These are phyloP conservation scores for Dictyostelium intermedium DNA, from an alignment of 78 protist species.

Conservation along the genomic window DNA sequence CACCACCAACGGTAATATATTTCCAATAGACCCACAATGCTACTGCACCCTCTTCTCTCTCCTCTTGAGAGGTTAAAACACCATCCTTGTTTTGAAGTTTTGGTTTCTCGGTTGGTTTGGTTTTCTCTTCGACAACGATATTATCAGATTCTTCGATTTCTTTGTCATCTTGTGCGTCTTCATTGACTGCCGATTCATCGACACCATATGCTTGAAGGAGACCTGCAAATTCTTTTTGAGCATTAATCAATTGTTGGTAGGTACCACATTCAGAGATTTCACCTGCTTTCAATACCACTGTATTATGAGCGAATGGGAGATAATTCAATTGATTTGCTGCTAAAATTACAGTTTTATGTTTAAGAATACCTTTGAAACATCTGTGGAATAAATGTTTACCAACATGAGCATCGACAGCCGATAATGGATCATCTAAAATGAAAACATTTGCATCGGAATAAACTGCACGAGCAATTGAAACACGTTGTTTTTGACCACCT, in stretches of 20 bases:
- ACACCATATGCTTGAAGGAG: conserved; percentile 46
- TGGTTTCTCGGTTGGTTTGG: conserved; percentile 52
- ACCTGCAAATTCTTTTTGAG: conserved; percentile 6
- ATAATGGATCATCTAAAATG: conserved; percentile 94
- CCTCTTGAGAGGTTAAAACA: conserved; percentile 50
- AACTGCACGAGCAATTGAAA: conserved; percentile 94
- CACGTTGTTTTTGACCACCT: conserved; percentile 98
- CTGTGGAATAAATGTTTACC: conserved; percentile 85
- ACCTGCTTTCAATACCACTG: conserved; percentile 83
- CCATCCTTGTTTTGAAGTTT: conserved; percentile 29
- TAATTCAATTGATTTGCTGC: conserved; percentile 87
- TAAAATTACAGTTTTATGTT: conserved; percentile 84
- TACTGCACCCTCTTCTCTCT: conserved; percentile 78
- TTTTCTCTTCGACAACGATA: conserved; percentile 21
- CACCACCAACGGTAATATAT: conserved; percentile 61
- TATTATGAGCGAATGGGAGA: conserved; percentile 36
- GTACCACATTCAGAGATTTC: conserved; percentile 78
- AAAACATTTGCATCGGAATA: conserved; percentile 88
- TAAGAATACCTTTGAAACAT: conserved; percentile 58
- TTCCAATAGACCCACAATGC: conserved; percentile 1
- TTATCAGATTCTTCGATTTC: conserved; percentile 35
- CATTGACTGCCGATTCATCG: background rate
- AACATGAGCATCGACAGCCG: conserved; percentile 95
- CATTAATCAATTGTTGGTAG: conserved; percentile 26
- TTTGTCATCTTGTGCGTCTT: background rate